These are phyloP conservation scores for Neospora caninum DNA, from an alignment of 169 alveolate species.

Conservation along the genomic window DNA sequence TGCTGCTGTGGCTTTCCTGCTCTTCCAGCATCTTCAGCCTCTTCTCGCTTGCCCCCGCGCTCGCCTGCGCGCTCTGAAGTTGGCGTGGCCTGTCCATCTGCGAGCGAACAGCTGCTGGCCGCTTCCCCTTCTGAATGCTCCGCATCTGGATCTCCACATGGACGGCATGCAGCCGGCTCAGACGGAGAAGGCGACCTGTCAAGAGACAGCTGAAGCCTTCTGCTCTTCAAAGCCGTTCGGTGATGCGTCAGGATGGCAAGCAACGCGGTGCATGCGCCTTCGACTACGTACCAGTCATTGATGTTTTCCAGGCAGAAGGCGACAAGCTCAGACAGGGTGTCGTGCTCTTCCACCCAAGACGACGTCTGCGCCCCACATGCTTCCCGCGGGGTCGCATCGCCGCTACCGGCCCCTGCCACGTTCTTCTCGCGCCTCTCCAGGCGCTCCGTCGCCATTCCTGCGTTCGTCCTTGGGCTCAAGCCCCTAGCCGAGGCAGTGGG, in stretches of 20 bases:
- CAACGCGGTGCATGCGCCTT: constrained; percentile 16
- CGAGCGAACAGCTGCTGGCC: not conserved
- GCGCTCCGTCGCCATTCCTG: not conserved
- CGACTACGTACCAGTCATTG: constrained; percentile 35
- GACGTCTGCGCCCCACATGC: not conserved
- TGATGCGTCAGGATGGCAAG: not conserved
- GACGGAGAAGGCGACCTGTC: not conserved
- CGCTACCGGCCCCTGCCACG: not conserved
- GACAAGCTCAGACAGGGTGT: not conserved
- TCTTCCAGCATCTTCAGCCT: not conserved
- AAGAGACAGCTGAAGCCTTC: not conserved
- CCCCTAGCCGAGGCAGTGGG: too few relatives aligned
- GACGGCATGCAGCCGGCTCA: constrained; percentile 19
- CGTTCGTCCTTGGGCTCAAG: not conserved
- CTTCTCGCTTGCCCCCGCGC: not conserved
- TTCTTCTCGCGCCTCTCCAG: not conserved
- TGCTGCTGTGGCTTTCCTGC: not conserved
- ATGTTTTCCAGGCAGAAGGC: not conserved
- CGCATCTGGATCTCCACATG: not conserved
- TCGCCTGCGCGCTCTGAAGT: not conserved
- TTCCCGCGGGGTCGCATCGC: not conserved
- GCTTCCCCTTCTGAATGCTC: not conserved
- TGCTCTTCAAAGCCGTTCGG: not conserved
- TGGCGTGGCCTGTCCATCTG: not conserved
- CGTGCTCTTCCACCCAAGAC: not conserved